Evolutionary conservation across 805 yeast genomes (phyloP), one percentile per base, ranked within the genome.

Genomic region (Metschnikowia chrysomelidarum): DNA sequence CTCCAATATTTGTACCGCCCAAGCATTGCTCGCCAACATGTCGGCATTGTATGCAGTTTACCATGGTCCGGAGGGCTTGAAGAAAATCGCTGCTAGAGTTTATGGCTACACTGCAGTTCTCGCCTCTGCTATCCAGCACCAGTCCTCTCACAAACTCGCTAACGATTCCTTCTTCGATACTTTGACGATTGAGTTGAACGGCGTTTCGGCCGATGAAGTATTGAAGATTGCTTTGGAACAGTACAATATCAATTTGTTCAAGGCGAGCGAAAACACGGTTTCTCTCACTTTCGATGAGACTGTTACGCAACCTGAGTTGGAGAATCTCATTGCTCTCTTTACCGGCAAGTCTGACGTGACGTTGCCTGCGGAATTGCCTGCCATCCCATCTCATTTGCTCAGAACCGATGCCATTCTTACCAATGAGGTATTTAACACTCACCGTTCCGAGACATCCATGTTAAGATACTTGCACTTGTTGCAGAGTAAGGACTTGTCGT

Each of bases 1-100:
- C 13, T 87, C 96, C 19, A 93, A 93, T 60, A 93, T 93, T 40
- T 93, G 98, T 68, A 93, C 98, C 13, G 96, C 98, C 7, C 98
- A 93, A 69, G 97, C 97, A 16, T 71, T 93, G 37, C 69, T 93
- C 44, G 98, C 98, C 13, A 93, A 93, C 59, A 87, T 93, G 68
- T 81, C 97, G 15, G 88, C 97, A 17, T 87, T 84, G 76, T 93
- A 91, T 59, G 96, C 89, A 4, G 95, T 93, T 19, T 93, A 89
- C 64, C 98, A 93, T 56, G 98, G 98, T 24, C 89, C 95, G 10
- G 71, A 80, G 48, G 96, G 97, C 9, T 71, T 93, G 51, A 74
- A 69, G 52, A 70, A 76, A 35, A 93, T 93, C 47, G 91, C 98
- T 4, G 57, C 64, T 30, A 75, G 95, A 53, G 80, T 88, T 14